Evolutionary conservation across 2,329 filamentous ascomycete species (phyloP).

Genomic region (Aspergillus ustus): DNA sequence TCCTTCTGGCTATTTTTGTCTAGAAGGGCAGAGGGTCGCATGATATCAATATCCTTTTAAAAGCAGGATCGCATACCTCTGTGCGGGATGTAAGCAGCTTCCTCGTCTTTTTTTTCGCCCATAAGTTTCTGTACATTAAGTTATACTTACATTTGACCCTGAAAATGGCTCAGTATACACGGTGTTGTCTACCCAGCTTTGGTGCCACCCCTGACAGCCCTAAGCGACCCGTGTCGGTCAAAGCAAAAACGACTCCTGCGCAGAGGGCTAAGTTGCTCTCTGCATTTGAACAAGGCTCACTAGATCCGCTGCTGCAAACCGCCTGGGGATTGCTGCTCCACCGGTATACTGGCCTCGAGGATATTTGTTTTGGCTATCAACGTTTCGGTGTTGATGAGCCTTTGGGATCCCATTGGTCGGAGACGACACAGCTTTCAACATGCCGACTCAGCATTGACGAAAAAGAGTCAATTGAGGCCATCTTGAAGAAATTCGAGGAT

Average conservation of each 20-base stretch:
- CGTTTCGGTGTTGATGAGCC: constrained; percentile 30
- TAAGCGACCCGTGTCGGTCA: constrained; percentile 43
- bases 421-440: constrained; percentile 22
- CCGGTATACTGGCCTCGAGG: constrained; percentile 52
- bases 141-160: constrained; percentile 16
- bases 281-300: constrained; percentile 33
- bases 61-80: constrained; percentile 13
- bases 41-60: constrained; percentile 18
- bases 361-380: constrained; percentile 54
- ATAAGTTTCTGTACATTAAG: constrained; percentile 1
- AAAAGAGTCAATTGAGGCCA: constrained; percentile 30
- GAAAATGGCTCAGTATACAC: constrained; percentile 34
- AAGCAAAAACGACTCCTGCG: constrained; percentile 34
- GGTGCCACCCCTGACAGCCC: constrained; percentile 33
- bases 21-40: constrained; percentile 5
- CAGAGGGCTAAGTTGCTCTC: constrained; percentile 37
- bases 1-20: constrained; percentile 22
- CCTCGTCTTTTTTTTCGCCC: not conserved
- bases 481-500: constrained; percentile 34
- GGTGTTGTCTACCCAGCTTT: constrained; percentile 43
- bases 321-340: constrained; percentile 53
- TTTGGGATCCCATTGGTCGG: constrained; percentile 19
- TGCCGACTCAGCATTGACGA: constrained; percentile 36
- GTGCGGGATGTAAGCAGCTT: constrained; percentile 1
- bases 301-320: constrained; percentile 41